Evolutionary conservation across 2,329 filamentous ascomycete genomes (phyloP).

Genomic region (Claviceps citrina): DNA sequence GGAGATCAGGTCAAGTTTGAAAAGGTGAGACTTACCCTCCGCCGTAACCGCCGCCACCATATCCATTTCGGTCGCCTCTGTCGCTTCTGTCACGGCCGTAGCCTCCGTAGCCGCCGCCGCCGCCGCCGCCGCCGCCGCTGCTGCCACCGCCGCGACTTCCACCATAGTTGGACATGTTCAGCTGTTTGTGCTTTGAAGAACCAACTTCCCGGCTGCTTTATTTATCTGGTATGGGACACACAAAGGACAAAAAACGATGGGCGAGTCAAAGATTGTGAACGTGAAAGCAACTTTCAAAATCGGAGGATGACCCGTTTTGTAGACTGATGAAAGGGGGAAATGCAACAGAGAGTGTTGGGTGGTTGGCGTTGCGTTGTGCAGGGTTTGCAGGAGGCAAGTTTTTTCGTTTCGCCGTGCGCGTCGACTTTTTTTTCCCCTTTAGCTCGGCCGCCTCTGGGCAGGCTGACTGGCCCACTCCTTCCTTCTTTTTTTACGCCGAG

Average conservation of each 20-base stretch:
- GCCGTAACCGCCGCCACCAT: constrained; percentile 20
- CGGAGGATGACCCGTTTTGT: constrained; percentile 8
- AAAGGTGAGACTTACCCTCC: constrained; percentile 21
- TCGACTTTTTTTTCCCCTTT: constrained; percentile 10
- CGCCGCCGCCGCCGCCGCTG: constrained; percentile 15
- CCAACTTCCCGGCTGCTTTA: background rate
- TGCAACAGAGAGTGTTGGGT: constrained; percentile 5
- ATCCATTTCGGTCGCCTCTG: constrained; percentile 30
- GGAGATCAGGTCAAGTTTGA: background rate
- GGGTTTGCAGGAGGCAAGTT: constrained; percentile 14
- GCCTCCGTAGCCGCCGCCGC: constrained; percentile 17
- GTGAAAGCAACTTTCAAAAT: background rate
- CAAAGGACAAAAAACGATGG: too few relatives aligned
- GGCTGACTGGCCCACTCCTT: constrained; percentile 10
- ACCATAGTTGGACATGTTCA: constrained; percentile 32
- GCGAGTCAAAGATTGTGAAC: background rate
- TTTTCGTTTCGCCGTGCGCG: constrained; percentile 6
- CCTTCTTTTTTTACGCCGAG: constrained; percentile 6
- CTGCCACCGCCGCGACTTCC: constrained; percentile 20
- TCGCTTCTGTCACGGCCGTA: constrained; percentile 27
- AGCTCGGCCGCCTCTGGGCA: constrained; percentile 1
- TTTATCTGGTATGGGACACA: background rate
- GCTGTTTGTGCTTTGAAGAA: background rate
- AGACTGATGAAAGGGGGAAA: constrained; percentile 11
- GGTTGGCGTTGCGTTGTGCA: constrained; percentile 6